These are phyloP conservation scores for Tremella yokohamensis DNA, from an alignment of 768 basidiomycete genomes.

Conservation along the genomic window DNA sequence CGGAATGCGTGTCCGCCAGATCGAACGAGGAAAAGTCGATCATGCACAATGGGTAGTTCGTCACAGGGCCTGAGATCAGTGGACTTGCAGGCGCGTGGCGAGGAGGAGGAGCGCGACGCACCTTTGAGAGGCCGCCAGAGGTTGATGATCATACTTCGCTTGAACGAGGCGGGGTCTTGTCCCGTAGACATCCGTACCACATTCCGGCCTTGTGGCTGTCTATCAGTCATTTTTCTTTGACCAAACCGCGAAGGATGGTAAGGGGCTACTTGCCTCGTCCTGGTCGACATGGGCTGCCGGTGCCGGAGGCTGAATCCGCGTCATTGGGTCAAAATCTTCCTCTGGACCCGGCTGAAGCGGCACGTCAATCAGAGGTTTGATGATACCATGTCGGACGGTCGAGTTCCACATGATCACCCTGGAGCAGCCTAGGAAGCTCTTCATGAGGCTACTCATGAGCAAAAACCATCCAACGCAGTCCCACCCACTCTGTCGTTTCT, in stretches of 20 bases:
- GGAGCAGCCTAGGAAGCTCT: conserved; percentile 12
- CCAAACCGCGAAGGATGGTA: too few species aligned
- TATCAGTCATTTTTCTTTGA: conserved; percentile 29
- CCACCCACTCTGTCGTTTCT: neutral
- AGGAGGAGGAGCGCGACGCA: too few species aligned
- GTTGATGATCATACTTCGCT: conserved; percentile 32
- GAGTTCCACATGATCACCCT: conserved; percentile 37
- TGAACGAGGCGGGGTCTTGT: conserved; percentile 6
- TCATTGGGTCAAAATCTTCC: conserved; percentile 18
- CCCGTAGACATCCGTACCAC: conserved; percentile 18
- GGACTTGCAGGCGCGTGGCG: too few species aligned
- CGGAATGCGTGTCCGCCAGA: conserved; percentile 4
- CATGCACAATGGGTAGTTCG: conserved; percentile 33
- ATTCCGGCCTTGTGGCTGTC: conserved; percentile 10
- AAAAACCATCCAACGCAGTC: neutral
- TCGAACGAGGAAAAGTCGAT: conserved; percentile 7
- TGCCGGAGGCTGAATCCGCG: conserved; percentile 20
- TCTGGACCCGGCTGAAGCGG: conserved; percentile 21
- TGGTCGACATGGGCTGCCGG: conserved; percentile 32
- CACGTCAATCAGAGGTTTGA: conserved; percentile 11
- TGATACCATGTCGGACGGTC: conserved; percentile 8
- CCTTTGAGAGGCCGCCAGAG: conserved; percentile 33
- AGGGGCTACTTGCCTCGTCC: conserved; percentile 20
- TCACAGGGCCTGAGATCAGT: conserved; percentile 20
- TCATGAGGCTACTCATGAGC: conserved; percentile 12